Evolutionary conservation across 192 early-diverging fungal genomes (phyloP), one percentile per base, ranked within the genome.

Genomic region (Entomortierella parvispora): DNA sequence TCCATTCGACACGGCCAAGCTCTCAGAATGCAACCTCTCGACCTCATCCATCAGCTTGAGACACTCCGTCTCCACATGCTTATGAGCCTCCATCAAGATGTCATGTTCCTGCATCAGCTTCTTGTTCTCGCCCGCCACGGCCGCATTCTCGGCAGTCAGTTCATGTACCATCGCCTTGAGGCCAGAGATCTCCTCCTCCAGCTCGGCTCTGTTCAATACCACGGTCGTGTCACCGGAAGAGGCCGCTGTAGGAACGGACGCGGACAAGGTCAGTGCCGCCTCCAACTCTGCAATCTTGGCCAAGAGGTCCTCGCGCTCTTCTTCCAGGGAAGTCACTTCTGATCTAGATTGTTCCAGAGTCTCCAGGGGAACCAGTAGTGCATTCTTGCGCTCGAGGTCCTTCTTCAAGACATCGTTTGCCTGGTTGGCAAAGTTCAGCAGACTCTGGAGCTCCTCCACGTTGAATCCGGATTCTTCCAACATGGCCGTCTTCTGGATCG

Each of bases 31-130:
- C 42, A 94, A 69, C 62, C 84, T 83, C 64, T 94, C 92, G 45
- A 92, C 86, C 62, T 94, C 92, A n/a, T 91, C 90, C 69, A 90
- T 88, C 44, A 92, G 80, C 54, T 90, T 88, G 40, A 91, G 78
- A 68, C 90, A 90, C 71, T 92, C 91, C 10, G 82, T 87, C 57
- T 94, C 92, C 23, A 90, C 82, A 68, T 88, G 88, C 48, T 87
- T 83, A 49, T 91, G 87, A 18, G 86, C 84, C 37, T 89, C 86
- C 58, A 83, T 59, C 9, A 92, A 69, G 31, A 84, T 81, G 17
- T 84, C 85, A 42, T 86, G 76, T 40, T 87, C 85, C 18, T 69
- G 65, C 51, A 79, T 77, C 23, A 88, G 59, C 44, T 81, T 82
- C 42, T 82, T 82, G 62, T 92, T 92, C 31, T 85, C 83, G 22